Evolutionary conservation across 2,329 filamentous ascomycete species (phyloP).

Genomic region (Didymellaceae sp.): DNA sequence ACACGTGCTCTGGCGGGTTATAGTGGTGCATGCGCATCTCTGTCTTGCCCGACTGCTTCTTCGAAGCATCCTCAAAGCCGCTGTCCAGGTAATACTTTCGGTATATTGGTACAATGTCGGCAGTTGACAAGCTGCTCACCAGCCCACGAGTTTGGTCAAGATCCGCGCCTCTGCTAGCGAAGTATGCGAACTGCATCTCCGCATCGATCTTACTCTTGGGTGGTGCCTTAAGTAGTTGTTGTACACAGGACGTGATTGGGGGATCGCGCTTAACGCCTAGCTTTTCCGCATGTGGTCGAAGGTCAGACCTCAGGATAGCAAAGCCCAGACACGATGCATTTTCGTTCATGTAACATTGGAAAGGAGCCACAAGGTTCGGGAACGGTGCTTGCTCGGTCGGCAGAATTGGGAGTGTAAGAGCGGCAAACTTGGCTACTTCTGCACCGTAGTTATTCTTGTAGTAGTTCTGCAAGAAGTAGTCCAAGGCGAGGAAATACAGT

Average conservation of each 20-base stretch:
- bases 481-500: slow-evolving; percentile 73
- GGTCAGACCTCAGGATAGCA: slow-evolving; percentile 73
- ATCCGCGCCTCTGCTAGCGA: slow-evolving; percentile 78
- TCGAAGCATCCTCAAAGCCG: slow-evolving; percentile 44
- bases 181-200: slow-evolving; percentile 78
- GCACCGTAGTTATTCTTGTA: slow-evolving; percentile 75
- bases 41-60: slow-evolving; percentile 39
- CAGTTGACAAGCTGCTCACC: slow-evolving; percentile 33
- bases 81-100: slow-evolving; percentile 43
- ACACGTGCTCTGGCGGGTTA: slow-evolving; percentile 75
- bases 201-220: slow-evolving; percentile 73
- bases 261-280: slow-evolving; percentile 88
- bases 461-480: slow-evolving; percentile 83
- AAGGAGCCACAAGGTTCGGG: slow-evolving; percentile 71
- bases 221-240: slow-evolving; percentile 73
- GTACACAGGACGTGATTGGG: slow-evolving; percentile 76
- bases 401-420: slow-evolving; percentile 58
- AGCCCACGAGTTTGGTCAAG: slow-evolving; percentile 57
- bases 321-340: slow-evolving; percentile 80
- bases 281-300: slow-evolving; percentile 81
- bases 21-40: slow-evolving; percentile 56
- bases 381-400: slow-evolving; percentile 72
- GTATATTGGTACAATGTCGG: slow-evolving; percentile 49
- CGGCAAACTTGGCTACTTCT: slow-evolving; percentile 63
- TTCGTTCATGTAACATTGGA: slow-evolving; percentile 82